Conservation (phyloP, 805 yeast genomes). For the Starmerella gropengiesseri region DNA sequence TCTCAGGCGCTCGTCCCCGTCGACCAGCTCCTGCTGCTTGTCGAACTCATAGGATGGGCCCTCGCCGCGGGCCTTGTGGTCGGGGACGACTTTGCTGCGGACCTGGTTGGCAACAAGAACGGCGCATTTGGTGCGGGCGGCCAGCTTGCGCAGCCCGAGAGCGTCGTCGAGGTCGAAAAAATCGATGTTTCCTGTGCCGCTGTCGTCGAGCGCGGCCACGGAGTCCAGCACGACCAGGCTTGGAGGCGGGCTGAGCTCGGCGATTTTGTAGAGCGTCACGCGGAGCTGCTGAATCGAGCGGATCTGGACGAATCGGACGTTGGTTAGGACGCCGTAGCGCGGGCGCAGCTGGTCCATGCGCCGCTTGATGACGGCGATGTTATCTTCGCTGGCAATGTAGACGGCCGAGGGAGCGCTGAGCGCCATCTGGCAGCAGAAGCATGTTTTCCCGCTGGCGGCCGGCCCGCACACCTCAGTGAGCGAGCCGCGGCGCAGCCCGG, state of each 20-base stretch:
- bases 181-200: conserved; percentile 16
- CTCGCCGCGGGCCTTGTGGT: not conserved
- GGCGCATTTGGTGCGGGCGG: conserved; percentile 42
- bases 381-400: conserved; percentile 71
- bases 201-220: conserved; percentile 37
- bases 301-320: conserved; percentile 5
- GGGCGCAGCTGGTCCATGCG: conserved; percentile 22
- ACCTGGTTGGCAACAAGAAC: conserved; percentile 73
- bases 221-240: conserved; percentile 61
- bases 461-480: conserved; percentile 75
- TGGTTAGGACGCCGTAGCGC: not conserved
- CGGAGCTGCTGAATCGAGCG: conserved; percentile 8
- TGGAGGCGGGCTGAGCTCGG: not conserved
- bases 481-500: conserved; percentile 46
- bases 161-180: conserved; percentile 17
- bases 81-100: conserved; percentile 37
- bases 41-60: conserved; percentile 4
- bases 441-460: conserved; percentile 80
- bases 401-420: conserved; percentile 53
- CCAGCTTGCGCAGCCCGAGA: conserved; percentile 37
- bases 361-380: conserved; percentile 42
- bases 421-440: conserved; percentile 57
- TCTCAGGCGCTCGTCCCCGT: conserved; percentile 11
- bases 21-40: conserved; percentile 3
- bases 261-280: conserved; percentile 1